These are phyloP conservation scores for Penicillium fimorum DNA, from an alignment of 495 filamentous ascomycete genomes.

Conservation along the genomic window DNA sequence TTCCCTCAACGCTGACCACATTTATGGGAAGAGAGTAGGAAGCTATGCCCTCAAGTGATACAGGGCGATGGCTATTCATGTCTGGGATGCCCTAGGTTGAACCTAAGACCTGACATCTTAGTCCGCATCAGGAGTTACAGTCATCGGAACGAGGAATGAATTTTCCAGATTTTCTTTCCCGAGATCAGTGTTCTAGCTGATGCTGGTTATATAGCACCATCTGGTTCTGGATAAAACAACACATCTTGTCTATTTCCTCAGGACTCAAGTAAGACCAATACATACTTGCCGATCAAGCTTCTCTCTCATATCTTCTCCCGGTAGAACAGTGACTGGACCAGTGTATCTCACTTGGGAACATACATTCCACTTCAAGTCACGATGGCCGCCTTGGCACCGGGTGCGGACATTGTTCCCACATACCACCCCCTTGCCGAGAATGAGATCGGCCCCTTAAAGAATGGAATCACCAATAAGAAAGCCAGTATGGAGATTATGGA, in stretches of 20 bases:
- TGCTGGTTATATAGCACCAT: constrained; percentile 22
- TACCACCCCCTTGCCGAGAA: constrained; percentile 11
- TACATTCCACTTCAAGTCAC: constrained; percentile 15
- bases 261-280: background rate
- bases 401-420: constrained; percentile 15
- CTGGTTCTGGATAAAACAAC: constrained; percentile 2
- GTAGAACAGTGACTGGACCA: background rate
- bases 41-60: constrained; percentile 17
- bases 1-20: background rate
- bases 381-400: constrained; percentile 22
- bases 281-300: background rate
- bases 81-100: constrained; percentile 14
- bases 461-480: constrained; percentile 1
- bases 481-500: constrained; percentile 5
- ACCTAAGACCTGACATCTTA: constrained; percentile 20
- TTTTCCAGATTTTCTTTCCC: background rate
- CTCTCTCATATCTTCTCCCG: background rate
- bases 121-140: constrained; percentile 23
- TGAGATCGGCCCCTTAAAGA: constrained; percentile 4
- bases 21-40: background rate
- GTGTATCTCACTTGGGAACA: background rate
- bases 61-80: constrained; percentile 13
- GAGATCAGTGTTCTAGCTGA: background rate
- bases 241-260: background rate
- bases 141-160: constrained; percentile 18